A percentile compares a stretch with the other conserved stretches of the same genome.
phyloP scores from a whole-genome alignment of 345 rosid species.

The Lumnitzera littorea region DNA sequence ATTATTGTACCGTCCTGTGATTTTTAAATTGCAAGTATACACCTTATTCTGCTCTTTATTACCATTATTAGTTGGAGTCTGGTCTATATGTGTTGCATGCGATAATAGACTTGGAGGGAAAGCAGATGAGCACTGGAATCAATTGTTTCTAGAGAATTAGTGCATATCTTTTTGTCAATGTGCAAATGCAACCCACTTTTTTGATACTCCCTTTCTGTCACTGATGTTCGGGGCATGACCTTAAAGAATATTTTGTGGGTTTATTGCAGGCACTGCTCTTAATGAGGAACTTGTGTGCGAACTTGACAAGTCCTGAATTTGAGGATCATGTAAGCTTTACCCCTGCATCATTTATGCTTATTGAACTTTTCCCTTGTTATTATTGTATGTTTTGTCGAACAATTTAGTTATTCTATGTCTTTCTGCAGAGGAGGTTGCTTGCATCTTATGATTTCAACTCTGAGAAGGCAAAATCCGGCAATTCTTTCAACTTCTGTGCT shows the following conservation, averaged over 20 bases:
- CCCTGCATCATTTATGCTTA: background rate
- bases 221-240: background rate
- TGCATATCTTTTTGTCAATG: no score
- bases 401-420: background rate
- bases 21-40: no score
- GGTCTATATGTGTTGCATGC: no score
- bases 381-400: background rate
- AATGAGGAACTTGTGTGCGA: conserved; percentile 74
- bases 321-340: conserved; percentile 60
- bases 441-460: conserved; percentile 16
- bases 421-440: conserved; percentile 36
- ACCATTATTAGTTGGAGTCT: no score
- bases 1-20: no score
- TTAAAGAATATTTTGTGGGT: conserved; percentile 3
- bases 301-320: conserved; percentile 69
- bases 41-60: no score
- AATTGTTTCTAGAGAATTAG: no score
- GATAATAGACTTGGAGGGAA: no score
- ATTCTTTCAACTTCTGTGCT: conserved; percentile 3
- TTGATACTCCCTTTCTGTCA: background rate
- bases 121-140: no score
- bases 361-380: background rate
- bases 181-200: background rate
- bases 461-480: conserved; percentile 15
- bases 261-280: conserved; percentile 49